Base-by-base conservation (phyloP, 1,284 basidiomycete species). In the Microbotryum scabiosae region DNA sequence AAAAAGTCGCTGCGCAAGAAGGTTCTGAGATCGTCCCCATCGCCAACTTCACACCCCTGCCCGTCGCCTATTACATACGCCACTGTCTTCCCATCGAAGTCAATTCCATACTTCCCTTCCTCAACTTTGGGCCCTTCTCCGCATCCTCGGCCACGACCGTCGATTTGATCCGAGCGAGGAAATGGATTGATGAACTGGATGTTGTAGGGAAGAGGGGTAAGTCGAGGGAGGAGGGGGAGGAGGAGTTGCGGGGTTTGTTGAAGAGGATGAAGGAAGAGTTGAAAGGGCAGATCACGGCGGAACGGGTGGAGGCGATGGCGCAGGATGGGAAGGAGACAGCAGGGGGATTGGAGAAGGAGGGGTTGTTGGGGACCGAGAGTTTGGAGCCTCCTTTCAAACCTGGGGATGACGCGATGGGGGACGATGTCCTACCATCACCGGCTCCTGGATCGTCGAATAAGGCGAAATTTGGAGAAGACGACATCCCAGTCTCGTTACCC, bases 1-100 rank as follows among this genome's bases (percentile, higher is more conserved):
- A 68, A 28, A 65, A 63, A n/a, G 57, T 63, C 46, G 65, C 65
- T 5, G 45, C 45, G 7, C 62, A 60, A 36, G 65, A 67, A 23
- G 58, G 56, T 7, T 54, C 64, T 25, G 64, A 65, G 14, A 14
- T 55, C 18, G 58, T 61, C 2, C 66, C 66, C 0, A 20, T 49
- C 26, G 66, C 66, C 1, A 32, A 41, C 6, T 68, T 65, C 45
- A 28, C 45, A 16, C 63, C 66, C 3, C 6, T 60, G 8, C 64
- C 62, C 44, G 66, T 66, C n/a, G 54, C 60, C 16, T 21, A 54
- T 16, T 68, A 65, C 61, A 58, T 68, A 48, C 41, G 48, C 6
- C 20, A 52, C 26, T 58, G 54, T n/a, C 62, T 66, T 12, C 32
- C 61, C 4, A 20, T 51, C 0, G 20, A 30, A 5, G 47, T 57